These are phyloP conservation scores for Reutealis trisperma DNA, from an alignment of 345 rosid species.

Conservation along the genomic window DNA sequence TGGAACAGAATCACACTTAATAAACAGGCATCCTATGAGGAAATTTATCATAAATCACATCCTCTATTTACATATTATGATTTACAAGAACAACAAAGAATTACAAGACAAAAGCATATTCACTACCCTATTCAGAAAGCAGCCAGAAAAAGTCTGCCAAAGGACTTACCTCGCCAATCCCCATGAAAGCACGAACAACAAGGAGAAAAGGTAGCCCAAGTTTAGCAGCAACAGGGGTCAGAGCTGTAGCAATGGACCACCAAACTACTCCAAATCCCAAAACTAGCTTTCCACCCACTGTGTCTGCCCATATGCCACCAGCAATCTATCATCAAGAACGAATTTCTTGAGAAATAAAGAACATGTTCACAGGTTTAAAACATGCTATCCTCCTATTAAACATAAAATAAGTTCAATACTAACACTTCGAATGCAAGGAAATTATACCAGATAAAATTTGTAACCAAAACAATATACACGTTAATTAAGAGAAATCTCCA, in stretches of 20 bases:
- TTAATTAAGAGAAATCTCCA: neutral
- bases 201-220: slow-evolving; percentile 85
- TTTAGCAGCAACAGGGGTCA: slow-evolving; percentile 90
- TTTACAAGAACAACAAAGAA: neutral
- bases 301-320: slow-evolving; percentile 97
- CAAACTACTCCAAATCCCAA: slow-evolving; percentile 89
- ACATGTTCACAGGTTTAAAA: neutral
- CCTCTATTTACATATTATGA: neutral
- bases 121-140: neutral
- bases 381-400: neutral
- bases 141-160: neutral
- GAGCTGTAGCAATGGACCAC: slow-evolving; percentile 90
- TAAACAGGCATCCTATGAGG: neutral
- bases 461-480: neutral
- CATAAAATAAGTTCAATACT: neutral
- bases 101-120: neutral
- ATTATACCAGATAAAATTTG: neutral
- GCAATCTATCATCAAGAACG: slow-evolving; percentile 58
- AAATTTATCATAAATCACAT: neutral
- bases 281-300: slow-evolving; percentile 80
- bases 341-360: slow-evolving; percentile 4
- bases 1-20: slow-evolving; percentile 29
- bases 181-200: slow-evolving; percentile 89
- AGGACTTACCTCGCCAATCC: slow-evolving; percentile 78
- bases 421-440: neutral